Evolutionary conservation across 1,284 basidiomycete genomes (phyloP).

Genomic region (Tilletia indica): DNA sequence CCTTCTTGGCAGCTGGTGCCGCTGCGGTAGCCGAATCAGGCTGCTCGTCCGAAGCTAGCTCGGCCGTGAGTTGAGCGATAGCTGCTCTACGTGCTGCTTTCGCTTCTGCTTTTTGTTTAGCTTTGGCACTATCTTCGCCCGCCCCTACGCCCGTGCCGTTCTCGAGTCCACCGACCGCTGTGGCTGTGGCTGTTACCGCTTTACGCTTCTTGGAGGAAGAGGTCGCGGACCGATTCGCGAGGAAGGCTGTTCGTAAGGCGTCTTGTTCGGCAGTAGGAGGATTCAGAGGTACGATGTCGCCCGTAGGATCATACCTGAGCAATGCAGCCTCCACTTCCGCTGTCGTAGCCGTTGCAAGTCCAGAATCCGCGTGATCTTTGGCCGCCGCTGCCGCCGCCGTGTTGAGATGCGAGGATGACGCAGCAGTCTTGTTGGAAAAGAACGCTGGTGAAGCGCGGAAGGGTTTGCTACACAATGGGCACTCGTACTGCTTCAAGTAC

Average conservation of each 20-base stretch:
- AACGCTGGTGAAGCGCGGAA: slow-evolving; percentile 30
- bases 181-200: neutral
- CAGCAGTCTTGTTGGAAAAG: slow-evolving; percentile 1
- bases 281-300: slow-evolving; percentile 40
- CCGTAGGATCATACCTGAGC: slow-evolving; percentile 15
- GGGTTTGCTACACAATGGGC: slow-evolving; percentile 36
- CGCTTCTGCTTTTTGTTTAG: slow-evolving; percentile 27
- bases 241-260: slow-evolving; percentile 33
- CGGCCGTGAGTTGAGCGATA: slow-evolving; percentile 26
- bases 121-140: slow-evolving; percentile 19
- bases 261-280: slow-evolving; percentile 29
- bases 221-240: neutral
- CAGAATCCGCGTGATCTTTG: slow-evolving; percentile 27
- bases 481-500: slow-evolving; percentile 21
- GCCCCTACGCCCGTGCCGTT: slow-evolving; percentile 21
- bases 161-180: neutral
- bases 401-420: neutral
- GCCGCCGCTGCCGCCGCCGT: slow-evolving; percentile 24
- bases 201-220: slow-evolving; percentile 12
- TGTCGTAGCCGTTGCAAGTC: neutral
- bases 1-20: neutral
- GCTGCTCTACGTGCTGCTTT: slow-evolving; percentile 22
- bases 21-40: neutral
- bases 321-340: slow-evolving; percentile 4
- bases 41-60: slow-evolving; percentile 25